Conservation (phyloP, 176 grass and related monocot genomes). For the Oryza brachyantha region DNA sequence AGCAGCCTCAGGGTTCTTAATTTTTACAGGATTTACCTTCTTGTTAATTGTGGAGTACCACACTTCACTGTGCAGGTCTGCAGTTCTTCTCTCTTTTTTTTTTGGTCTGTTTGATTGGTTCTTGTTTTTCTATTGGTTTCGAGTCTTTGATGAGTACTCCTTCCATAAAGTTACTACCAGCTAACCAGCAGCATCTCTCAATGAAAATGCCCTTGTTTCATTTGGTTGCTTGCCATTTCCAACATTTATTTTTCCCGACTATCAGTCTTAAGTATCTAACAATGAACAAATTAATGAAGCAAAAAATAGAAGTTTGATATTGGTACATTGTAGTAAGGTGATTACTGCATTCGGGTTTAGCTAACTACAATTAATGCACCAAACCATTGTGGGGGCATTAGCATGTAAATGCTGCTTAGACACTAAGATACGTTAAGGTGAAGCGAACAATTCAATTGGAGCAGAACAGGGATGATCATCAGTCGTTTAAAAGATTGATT, state of each 20-base stretch:
- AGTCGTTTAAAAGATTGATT: neutral
- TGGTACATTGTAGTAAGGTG: neutral
- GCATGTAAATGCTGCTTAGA: conserved; percentile 19
- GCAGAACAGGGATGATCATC: neutral
- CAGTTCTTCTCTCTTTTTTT: neutral
- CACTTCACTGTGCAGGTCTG: neutral
- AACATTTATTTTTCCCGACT: too few relatives aligned
- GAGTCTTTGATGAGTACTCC: neutral
- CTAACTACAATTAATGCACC: neutral
- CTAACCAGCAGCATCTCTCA: neutral
- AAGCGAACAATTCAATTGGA: neutral
- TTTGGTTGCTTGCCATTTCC: neutral
- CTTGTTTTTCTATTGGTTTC: too few relatives aligned
- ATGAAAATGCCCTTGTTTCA: neutral
- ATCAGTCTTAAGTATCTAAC: neutral
- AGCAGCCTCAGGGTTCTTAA: too few relatives aligned
- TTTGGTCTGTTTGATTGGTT: neutral
- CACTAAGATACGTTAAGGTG: conserved; percentile 22
- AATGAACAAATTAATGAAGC: neutral
- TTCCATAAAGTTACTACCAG: neutral
- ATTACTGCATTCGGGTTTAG: neutral
- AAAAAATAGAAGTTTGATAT: too few relatives aligned
- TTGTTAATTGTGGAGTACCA: too few relatives aligned
- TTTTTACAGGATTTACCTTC: too few relatives aligned
- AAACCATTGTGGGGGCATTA: neutral